phyloP scores from a whole-genome alignment of 2,329 filamentous ascomycete genomes.

The Hypoxylon sp. region DNA sequence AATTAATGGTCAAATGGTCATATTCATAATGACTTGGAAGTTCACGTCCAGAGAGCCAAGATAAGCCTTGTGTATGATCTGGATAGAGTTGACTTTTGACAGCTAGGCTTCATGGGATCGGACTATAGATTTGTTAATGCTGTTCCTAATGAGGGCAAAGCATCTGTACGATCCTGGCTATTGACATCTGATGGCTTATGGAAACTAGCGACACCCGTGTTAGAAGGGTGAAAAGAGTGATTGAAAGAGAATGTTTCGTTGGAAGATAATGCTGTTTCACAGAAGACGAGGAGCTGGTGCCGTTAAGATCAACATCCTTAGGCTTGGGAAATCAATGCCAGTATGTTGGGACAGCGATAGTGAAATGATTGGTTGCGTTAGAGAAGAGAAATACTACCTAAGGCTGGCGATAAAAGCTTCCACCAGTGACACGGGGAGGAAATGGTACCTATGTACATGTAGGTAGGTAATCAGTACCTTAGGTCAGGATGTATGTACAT shows the following conservation, averaged over 20 bases:
- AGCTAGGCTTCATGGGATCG: background rate
- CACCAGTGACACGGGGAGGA: slow-evolving; percentile 1
- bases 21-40: background rate
- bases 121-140: background rate
- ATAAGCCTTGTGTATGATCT: background rate
- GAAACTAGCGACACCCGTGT: background rate
- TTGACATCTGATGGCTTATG: background rate
- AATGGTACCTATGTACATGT: too few relatives aligned
- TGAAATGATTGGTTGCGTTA: background rate
- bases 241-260: background rate
- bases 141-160: background rate
- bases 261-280: background rate
- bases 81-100: background rate
- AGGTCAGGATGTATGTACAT: too few relatives aligned
- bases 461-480: too few relatives aligned
- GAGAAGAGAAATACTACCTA: background rate
- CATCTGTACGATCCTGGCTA: background rate
- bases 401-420: background rate
- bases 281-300: background rate
- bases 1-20: background rate
- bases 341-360: background rate
- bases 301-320: background rate
- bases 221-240: background rate
- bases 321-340: background rate
- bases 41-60: background rate